Percentiles rank a stretch among this genome's conserved stretches.
Evolutionary conservation across 305 asterid genomes (phyloP).

Genomic region (Fraxinus ornus): DNA sequence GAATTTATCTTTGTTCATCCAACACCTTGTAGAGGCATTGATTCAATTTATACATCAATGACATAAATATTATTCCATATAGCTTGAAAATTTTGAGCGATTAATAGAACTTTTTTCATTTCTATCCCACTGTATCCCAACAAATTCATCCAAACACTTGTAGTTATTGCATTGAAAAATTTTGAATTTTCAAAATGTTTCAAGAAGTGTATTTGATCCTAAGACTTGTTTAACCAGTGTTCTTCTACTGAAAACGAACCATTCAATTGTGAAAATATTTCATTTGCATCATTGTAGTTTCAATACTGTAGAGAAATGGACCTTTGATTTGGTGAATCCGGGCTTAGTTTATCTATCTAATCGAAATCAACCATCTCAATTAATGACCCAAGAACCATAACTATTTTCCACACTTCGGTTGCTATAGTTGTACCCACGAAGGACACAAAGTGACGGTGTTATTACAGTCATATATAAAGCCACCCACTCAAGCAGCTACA

Average conservation of each 20-base stretch:
- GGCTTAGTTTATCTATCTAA: too few relatives aligned
- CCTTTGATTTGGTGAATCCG: too few relatives aligned
- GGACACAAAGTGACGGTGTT: too few relatives aligned
- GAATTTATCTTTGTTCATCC: not conserved
- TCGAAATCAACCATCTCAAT: too few relatives aligned
- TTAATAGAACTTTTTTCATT: too few relatives aligned
- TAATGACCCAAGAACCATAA: too few relatives aligned
- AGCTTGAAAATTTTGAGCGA: not conserved
- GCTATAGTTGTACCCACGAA: too few relatives aligned
- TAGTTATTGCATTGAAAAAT: not conserved
- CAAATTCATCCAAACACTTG: not conserved
- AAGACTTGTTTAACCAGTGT: not conserved
- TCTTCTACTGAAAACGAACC: not conserved
- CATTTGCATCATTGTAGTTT: not conserved
- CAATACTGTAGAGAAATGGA: not conserved
- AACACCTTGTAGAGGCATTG: not conserved
- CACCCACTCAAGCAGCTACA: too few relatives aligned
- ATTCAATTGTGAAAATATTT: not conserved
- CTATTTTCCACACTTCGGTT: too few relatives aligned
- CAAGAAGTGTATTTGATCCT: not conserved
- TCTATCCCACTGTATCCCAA: not conserved
- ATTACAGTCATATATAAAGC: too few relatives aligned
- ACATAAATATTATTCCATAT: not conserved
- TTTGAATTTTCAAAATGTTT: not conserved
- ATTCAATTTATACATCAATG: not conserved